Conservation (phyloP, 2,329 filamentous ascomycete genomes). For the Colletotrichum magnum region DNA sequence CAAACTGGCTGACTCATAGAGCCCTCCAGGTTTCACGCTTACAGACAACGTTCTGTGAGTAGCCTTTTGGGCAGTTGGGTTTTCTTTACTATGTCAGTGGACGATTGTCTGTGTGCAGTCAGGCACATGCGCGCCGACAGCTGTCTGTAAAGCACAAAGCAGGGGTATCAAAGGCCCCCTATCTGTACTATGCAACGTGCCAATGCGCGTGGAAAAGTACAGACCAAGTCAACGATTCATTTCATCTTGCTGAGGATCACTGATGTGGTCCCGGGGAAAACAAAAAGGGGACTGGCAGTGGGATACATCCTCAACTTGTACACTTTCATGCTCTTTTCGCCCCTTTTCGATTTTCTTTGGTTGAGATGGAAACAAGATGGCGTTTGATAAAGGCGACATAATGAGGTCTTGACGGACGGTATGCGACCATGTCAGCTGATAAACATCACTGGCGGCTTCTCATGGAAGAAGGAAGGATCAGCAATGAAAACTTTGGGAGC, state of each 20-base stretch:
- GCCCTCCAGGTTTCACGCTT: not conserved
- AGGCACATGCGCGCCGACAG: conserved; percentile 27
- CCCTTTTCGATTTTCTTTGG: conserved; percentile 4
- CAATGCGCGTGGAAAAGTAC: conserved; percentile 11
- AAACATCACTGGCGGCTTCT: conserved; percentile 22
- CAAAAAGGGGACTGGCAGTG: not conserved
- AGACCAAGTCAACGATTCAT: not conserved
- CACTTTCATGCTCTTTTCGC: conserved; percentile 9
- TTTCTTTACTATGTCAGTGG: conserved; percentile 11
- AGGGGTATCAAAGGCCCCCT: not conserved
- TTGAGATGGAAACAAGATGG: conserved; percentile 38
- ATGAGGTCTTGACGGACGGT: conserved; percentile 36
- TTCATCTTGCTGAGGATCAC: not conserved
- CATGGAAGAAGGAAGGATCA: conserved; percentile 26
- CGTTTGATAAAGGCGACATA: conserved; percentile 35
- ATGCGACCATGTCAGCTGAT: conserved; percentile 31
- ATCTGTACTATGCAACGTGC: conserved; percentile 14
- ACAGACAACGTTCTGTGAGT: conserved; percentile 33
- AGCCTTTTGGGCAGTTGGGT: conserved; percentile 7
- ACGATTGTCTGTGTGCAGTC: conserved; percentile 30
- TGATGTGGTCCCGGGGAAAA: not conserved
- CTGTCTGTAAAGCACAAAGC: conserved; percentile 21
- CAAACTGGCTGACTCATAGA: conserved; percentile 68
- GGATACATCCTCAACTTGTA: conserved; percentile 6
- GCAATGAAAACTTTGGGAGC: conserved; percentile 39